phyloP scores from a whole-genome alignment of 2,329 filamentous ascomycete species.

The Fusarium bulbicola region DNA sequence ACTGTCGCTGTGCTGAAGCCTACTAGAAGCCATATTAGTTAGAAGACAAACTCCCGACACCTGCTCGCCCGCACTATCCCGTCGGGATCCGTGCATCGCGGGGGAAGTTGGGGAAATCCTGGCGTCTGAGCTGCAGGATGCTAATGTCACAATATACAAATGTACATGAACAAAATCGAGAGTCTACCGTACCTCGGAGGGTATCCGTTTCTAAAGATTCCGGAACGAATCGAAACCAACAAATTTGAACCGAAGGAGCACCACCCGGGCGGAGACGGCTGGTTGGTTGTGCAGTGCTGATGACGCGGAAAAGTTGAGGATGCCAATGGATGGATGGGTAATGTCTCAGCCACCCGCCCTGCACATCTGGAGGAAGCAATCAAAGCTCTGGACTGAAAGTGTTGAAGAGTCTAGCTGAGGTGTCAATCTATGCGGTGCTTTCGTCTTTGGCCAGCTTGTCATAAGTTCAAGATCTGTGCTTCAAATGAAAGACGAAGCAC shows the following conservation, averaged over 20 bases:
- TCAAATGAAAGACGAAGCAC: slow-evolving; percentile 16
- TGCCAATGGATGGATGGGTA: slow-evolving; percentile 23
- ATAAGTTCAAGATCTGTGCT: not conserved
- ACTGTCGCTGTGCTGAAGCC: not conserved
- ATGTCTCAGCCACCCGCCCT: slow-evolving; percentile 33
- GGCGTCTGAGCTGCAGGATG: slow-evolving; percentile 30
- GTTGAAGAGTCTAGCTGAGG: not conserved
- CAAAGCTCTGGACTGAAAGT: slow-evolving; percentile 4
- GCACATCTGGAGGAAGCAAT: slow-evolving; percentile 16
- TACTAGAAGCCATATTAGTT: not conserved
- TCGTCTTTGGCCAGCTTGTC: not conserved
- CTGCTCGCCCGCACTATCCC: slow-evolving; percentile 42
- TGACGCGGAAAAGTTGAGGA: slow-evolving; percentile 24
- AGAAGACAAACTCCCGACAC: slow-evolving; percentile 26
- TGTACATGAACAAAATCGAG: slow-evolving; percentile 17
- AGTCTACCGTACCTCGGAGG: slow-evolving; percentile 25
- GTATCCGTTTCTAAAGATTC: slow-evolving; percentile 26
- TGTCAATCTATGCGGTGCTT: not conserved
- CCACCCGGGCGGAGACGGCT: slow-evolving; percentile 37
- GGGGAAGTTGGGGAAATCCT: slow-evolving; percentile 43
- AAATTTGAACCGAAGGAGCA: slow-evolving; percentile 17
- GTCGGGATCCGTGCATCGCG: slow-evolving; percentile 41
- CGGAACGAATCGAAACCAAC: slow-evolving; percentile 13
- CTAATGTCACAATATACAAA: slow-evolving; percentile 29
- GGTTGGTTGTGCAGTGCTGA: slow-evolving; percentile 20